Evolutionary conservation across 2,329 filamentous ascomycete species (phyloP).

Genomic region (Colletotrichum abscissum): DNA sequence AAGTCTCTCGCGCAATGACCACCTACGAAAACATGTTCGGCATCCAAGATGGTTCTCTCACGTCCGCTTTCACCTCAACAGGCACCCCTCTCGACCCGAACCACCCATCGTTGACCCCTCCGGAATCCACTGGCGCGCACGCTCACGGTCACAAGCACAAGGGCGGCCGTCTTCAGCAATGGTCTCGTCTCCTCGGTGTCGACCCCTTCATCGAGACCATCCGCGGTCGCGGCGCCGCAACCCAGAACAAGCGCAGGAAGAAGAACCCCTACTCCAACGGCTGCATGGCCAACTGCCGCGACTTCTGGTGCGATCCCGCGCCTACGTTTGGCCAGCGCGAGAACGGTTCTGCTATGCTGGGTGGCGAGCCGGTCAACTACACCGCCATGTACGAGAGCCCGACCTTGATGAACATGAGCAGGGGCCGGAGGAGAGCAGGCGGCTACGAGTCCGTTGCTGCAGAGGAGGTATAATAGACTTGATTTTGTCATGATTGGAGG

Average conservation of each 20-base stretch:
- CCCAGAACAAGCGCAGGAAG: conserved; percentile 63
- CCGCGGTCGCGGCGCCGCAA: conserved; percentile 81
- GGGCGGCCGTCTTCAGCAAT: conserved; percentile 78
- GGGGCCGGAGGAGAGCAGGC: conserved; percentile 58
- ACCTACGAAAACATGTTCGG: conserved; percentile 97
- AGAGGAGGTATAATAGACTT: conserved; percentile 61
- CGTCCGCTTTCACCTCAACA: conserved; percentile 82
- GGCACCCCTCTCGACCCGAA: conserved; percentile 76
- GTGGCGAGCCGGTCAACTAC: conserved; percentile 86
- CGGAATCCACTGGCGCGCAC: conserved; percentile 50
- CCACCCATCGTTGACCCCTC: conserved; percentile 71
- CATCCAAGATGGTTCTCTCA: conserved; percentile 72
- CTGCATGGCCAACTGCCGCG: conserved; percentile 87
- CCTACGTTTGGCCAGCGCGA: conserved; percentile 82
- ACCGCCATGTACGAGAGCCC: conserved; percentile 90
- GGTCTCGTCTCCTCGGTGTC: conserved; percentile 87
- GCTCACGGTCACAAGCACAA: conserved; percentile 64
- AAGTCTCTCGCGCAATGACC: conserved; percentile 91
- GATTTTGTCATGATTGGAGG: background rate
- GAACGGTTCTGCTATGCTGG: conserved; percentile 80
- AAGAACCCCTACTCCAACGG: conserved; percentile 89
- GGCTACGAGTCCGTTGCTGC: conserved; percentile 73
- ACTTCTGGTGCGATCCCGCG: conserved; percentile 95
- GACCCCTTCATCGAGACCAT: conserved; percentile 96
- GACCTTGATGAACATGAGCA: conserved; percentile 68